Percentiles rank a stretch among this genome's conserved stretches.
Evolutionary conservation across 306 rosid species (phyloP).

Genomic region (Datisca glomerata): DNA sequence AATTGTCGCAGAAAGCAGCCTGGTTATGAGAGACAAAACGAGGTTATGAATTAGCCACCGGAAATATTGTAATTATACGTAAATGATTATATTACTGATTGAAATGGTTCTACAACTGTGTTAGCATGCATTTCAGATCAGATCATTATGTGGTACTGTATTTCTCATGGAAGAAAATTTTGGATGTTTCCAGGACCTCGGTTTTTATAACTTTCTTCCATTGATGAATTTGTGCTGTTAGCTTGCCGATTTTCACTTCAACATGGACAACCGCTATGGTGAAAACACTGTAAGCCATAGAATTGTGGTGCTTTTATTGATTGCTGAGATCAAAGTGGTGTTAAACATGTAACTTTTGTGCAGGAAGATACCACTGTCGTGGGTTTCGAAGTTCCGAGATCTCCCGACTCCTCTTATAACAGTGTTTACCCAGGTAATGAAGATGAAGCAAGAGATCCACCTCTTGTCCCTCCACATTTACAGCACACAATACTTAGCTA

Average conservation of each 20-base stretch:
- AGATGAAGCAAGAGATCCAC: slow-evolving; percentile 89
- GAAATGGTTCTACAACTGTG: no score
- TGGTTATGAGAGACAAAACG: no score
- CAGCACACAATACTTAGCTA: slow-evolving; percentile 46
- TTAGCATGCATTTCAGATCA: no score
- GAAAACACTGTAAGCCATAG: slow-evolving; percentile 49
- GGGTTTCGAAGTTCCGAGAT: slow-evolving; percentile 78
- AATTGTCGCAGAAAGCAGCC: no score
- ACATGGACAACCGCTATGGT: slow-evolving; percentile 48
- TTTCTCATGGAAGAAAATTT: slow-evolving; percentile 15
- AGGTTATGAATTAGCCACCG: no score
- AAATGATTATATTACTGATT: no score
- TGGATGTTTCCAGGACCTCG: slow-evolving; percentile 39
- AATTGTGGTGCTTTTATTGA: slow-evolving; percentile 15
- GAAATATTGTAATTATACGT: no score
- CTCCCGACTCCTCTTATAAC: slow-evolving; percentile 81
- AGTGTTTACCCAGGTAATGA: slow-evolving; percentile 55
- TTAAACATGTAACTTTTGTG: slow-evolving; percentile 17
- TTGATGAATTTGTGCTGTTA: slow-evolving; percentile 39
- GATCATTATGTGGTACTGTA: neutral
- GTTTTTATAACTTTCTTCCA: slow-evolving; percentile 8
- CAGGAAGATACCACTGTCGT: slow-evolving; percentile 67
- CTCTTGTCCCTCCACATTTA: slow-evolving; percentile 66
- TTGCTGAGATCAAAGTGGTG: slow-evolving; percentile 10
- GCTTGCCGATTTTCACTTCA: slow-evolving; percentile 20